A percentile compares a stretch with the other conserved stretches of the same genome.
Conservation (phyloP, 106 monocot genomes). For the Dendrobium nobile region DNA sequence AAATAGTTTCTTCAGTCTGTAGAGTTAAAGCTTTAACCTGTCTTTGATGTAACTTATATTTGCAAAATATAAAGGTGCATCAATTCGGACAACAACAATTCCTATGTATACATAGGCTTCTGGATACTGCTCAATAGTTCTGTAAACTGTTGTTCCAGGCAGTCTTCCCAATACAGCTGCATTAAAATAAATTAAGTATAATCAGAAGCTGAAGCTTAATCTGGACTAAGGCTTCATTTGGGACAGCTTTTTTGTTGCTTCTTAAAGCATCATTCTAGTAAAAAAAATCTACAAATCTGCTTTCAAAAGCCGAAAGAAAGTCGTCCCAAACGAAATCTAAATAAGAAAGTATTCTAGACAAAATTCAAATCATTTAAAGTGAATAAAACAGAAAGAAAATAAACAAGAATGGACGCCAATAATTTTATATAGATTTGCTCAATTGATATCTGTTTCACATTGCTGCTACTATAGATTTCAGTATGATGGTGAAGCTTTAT, state of each 20-base stretch:
- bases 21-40: constrained; percentile 36
- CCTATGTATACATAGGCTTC: constrained; percentile 92
- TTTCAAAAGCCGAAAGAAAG: no score
- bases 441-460: no score
- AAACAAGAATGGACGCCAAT: no score
- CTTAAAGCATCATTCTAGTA: no score
- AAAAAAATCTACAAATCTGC: no score
- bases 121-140: constrained; percentile 88
- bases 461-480: not conserved
- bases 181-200: constrained; percentile 2
- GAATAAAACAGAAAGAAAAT: no score
- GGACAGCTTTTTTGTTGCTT: no score
- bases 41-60: constrained; percentile 98
- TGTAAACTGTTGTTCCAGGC: constrained; percentile 94
- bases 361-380: no score
- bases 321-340: no score
- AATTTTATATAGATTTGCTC: no score
- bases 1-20: not conserved
- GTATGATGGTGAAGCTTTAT: not conserved
- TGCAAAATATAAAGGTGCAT: constrained; percentile 98
- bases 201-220: not conserved
- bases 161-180: constrained; percentile 92
- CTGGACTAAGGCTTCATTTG: not conserved
- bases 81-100: constrained; percentile 85
- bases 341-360: no score